These are phyloP conservation scores for Penicillium subrubescens DNA, from an alignment of 495 filamentous ascomycete species.

Conservation along the genomic window DNA sequence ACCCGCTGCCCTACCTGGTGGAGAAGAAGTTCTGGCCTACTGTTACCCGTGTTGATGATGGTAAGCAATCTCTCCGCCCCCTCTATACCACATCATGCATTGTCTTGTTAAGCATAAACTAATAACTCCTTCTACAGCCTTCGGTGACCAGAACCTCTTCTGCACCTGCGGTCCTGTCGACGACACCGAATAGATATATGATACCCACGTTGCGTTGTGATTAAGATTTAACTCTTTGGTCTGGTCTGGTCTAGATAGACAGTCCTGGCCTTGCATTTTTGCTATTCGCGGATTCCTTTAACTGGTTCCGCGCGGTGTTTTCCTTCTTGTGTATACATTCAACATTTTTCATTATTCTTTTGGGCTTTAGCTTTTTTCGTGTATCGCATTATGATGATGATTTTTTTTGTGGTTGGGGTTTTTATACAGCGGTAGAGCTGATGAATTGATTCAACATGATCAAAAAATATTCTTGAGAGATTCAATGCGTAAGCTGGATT, in stretches of 20 bases:
- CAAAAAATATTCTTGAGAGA: not conserved
- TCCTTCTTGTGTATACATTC: slow-evolving; percentile 34
- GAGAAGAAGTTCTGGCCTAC: slow-evolving; percentile 99
- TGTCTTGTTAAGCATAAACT: not conserved
- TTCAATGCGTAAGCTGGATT: not conserved
- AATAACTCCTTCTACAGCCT: slow-evolving; percentile 55
- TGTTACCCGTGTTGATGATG: slow-evolving; percentile 87
- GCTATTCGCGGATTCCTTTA: slow-evolving; percentile 8
- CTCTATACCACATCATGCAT: slow-evolving; percentile 11
- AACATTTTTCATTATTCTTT: slow-evolving; percentile 22
- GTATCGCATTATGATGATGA: slow-evolving; percentile 23
- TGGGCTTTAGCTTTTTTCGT: not conserved
- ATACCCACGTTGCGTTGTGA: slow-evolving; percentile 42
- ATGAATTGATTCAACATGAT: slow-evolving; percentile 26
- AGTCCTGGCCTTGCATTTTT: slow-evolving; percentile 3
- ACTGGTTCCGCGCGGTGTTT: slow-evolving; percentile 15
- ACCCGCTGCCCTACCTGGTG: slow-evolving; percentile 79
- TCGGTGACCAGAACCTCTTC: slow-evolving; percentile 91
- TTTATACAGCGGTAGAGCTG: not conserved
- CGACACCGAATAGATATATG: slow-evolving; percentile 45
- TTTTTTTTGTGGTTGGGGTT: not conserved
- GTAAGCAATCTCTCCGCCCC: slow-evolving; percentile 49
- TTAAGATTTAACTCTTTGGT: slow-evolving; percentile 7
- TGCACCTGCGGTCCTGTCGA: slow-evolving; percentile 89
- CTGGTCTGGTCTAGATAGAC: not conserved